A percentile compares a stretch with the other conserved stretches of the same genome.
phyloP scores from a whole-genome alignment of 108 stramenopile genomes.

The Skeletonema marinoi region DNA sequence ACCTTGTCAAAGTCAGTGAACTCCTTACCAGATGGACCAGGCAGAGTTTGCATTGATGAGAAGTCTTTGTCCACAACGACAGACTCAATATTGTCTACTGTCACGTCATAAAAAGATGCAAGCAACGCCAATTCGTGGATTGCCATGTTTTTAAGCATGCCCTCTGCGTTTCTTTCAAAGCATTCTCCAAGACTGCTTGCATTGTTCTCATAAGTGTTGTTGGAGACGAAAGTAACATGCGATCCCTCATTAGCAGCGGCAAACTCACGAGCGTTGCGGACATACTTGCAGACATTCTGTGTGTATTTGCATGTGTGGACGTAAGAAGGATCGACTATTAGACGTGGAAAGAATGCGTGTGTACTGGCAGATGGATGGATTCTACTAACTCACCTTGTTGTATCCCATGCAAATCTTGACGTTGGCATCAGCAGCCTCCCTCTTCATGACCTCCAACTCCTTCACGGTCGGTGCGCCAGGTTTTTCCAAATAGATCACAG shows the following conservation, averaged over 20 bases:
- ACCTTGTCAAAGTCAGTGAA: conserved; percentile 94
- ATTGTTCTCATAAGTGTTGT: conserved; percentile 91
- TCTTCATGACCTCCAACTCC: conserved; percentile 81
- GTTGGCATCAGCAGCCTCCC: conserved; percentile 68
- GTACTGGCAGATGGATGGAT: neutral
- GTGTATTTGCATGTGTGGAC: neutral
- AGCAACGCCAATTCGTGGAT: conserved; percentile 91
- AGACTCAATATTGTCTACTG: conserved; percentile 83
- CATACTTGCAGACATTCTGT: conserved; percentile 90
- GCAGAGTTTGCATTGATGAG: conserved; percentile 78
- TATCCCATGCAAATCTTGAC: conserved; percentile 93
- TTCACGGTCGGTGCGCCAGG: conserved; percentile 90
- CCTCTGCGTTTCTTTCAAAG: conserved; percentile 93
- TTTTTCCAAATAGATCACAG: conserved; percentile 89
- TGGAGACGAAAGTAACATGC: conserved; percentile 89
- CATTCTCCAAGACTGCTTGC: conserved; percentile 85
- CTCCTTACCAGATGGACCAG: conserved; percentile 78
- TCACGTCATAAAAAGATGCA: conserved; percentile 87
- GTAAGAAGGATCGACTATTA: neutral
- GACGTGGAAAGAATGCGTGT: neutral
- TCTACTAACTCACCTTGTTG: conserved; percentile 62
- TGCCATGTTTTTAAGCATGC: conserved; percentile 96
- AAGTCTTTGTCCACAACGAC: conserved; percentile 88
- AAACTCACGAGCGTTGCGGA: conserved; percentile 76
- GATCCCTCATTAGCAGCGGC: conserved; percentile 58